These are phyloP conservation scores for Geranium brycei DNA, from an alignment of 345 rosid species.

Conservation along the genomic window DNA sequence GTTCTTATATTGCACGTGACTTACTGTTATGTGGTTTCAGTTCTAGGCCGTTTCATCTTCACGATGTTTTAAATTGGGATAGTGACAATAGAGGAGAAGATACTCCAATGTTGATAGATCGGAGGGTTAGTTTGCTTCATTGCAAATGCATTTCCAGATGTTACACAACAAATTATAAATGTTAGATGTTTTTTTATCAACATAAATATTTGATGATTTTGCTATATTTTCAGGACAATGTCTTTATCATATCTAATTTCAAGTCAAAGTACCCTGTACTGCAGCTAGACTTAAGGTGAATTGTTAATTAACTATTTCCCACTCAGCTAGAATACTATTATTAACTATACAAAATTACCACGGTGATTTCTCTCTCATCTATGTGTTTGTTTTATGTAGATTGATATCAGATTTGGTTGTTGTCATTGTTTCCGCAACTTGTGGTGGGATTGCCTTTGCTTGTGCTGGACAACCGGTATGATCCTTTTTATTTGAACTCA, in stretches of 20 bases:
- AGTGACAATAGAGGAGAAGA: slow-evolving; percentile 77
- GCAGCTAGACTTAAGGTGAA: slow-evolving; percentile 82
- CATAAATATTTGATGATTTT: slow-evolving; percentile 8
- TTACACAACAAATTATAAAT: background rate
- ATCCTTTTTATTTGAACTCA: background rate
- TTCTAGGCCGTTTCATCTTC: slow-evolving; percentile 67
- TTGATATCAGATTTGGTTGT: slow-evolving; percentile 95
- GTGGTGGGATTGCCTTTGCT: slow-evolving; percentile 98
- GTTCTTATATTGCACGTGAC: background rate
- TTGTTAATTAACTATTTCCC: background rate
- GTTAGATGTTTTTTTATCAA: background rate
- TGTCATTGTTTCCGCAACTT: slow-evolving; percentile 94
- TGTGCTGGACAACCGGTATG: slow-evolving; percentile 98
- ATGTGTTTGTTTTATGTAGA: slow-evolving; percentile 25
- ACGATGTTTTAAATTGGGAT: slow-evolving; percentile 74
- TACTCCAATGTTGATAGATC: slow-evolving; percentile 79
- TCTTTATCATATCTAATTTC: slow-evolving; percentile 90
- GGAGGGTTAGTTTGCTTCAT: slow-evolving; percentile 38
- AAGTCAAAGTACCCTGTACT: slow-evolving; percentile 91
- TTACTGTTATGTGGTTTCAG: slow-evolving; percentile 17
- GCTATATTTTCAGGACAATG: slow-evolving; percentile 57
- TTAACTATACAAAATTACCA: background rate
- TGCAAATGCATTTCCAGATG: background rate
- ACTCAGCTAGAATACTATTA: background rate
- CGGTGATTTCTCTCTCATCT: background rate